Conservation (phyloP, 2,329 filamentous ascomycete species). For the Biscogniauxia marginata region DNA sequence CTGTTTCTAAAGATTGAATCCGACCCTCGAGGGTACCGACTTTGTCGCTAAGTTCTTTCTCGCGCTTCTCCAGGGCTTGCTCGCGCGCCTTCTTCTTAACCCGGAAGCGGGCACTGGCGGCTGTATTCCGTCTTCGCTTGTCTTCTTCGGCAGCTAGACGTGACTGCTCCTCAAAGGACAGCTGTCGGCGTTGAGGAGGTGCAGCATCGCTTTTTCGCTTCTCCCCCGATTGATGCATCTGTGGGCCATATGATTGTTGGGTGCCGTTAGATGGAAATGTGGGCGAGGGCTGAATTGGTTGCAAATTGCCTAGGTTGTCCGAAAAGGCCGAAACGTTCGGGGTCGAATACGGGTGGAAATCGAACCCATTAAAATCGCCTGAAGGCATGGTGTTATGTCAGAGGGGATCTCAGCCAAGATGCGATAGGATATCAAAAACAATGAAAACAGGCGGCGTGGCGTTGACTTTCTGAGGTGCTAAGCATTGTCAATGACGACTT, state of each 20-base stretch:
- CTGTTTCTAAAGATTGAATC: conserved; percentile 64
- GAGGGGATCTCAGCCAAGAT: conserved; percentile 27
- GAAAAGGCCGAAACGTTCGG: conserved; percentile 47
- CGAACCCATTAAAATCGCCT: conserved; percentile 59
- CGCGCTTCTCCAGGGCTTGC: conserved; percentile 76
- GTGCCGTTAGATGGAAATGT: conserved; percentile 41
- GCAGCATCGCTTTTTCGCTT: conserved; percentile 47
- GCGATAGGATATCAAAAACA: conserved; percentile 24
- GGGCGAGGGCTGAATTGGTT: conserved; percentile 53
- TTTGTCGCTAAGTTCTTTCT: conserved; percentile 82
- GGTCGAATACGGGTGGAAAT: conserved; percentile 54
- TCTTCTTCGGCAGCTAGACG: conserved; percentile 81
- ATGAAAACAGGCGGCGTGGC: conserved; percentile 11
- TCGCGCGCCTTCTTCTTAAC: conserved; percentile 97
- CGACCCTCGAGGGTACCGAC: conserved; percentile 69
- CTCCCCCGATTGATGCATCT: conserved; percentile 35
- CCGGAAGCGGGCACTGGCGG: conserved; percentile 83
- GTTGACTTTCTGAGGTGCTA: conserved; percentile 25
- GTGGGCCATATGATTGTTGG: conserved; percentile 36
- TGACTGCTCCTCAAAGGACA: conserved; percentile 68
- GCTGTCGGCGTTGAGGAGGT: conserved; percentile 40
- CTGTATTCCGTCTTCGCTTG: conserved; percentile 85
- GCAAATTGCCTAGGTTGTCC: conserved; percentile 42
- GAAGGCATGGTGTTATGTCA: conserved; percentile 50
- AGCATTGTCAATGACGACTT: conserved; percentile 30